Conservation (phyloP, 352 stramenopile species). For the Phytophthora pini region DNA sequence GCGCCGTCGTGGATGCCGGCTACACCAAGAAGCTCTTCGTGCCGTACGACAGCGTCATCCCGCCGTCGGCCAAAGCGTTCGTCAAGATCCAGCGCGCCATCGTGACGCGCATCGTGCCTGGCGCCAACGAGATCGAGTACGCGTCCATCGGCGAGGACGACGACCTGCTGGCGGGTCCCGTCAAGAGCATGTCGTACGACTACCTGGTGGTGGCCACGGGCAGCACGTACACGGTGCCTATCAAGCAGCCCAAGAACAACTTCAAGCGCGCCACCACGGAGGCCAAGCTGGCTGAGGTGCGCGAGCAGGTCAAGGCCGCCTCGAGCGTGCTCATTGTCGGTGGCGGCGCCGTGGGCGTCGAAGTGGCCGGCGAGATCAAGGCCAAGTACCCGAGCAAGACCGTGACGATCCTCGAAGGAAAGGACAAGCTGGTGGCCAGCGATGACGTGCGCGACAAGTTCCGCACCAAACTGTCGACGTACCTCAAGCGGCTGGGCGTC, state of each 20-base stretch:
- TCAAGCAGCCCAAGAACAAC: constrained; percentile 54
- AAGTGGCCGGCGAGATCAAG: constrained; percentile 67
- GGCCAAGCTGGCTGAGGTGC: constrained; percentile 42
- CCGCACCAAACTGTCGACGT: constrained; percentile 43
- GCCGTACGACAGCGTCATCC: constrained; percentile 57
- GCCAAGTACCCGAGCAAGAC: constrained; percentile 59
- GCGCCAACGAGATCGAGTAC: constrained; percentile 50
- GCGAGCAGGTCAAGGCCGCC: constrained; percentile 48
- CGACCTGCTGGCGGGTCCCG: constrained; percentile 29
- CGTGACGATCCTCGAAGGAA: constrained; percentile 58
- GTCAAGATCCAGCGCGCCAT: constrained; percentile 52
- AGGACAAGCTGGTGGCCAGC: constrained; percentile 39
- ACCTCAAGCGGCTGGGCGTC: constrained; percentile 48
- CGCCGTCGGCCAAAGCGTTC: constrained; percentile 37
- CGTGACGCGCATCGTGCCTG: constrained; percentile 41
- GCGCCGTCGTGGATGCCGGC: constrained; percentile 49
- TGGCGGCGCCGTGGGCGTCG: constrained; percentile 61
- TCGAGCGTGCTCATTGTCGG: constrained; percentile 64
- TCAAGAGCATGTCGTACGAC: constrained; percentile 56
- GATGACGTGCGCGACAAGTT: constrained; percentile 58
- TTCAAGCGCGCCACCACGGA: constrained; percentile 43
- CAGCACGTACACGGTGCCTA: constrained; percentile 62
- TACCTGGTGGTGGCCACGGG: constrained; percentile 69
- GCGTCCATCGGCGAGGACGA: constrained; percentile 38
- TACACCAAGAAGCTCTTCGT: constrained; percentile 67